These are phyloP conservation scores for Lecanicillium sp. DNA, from an alignment of 2,329 filamentous ascomycete species.

Conservation along the genomic window DNA sequence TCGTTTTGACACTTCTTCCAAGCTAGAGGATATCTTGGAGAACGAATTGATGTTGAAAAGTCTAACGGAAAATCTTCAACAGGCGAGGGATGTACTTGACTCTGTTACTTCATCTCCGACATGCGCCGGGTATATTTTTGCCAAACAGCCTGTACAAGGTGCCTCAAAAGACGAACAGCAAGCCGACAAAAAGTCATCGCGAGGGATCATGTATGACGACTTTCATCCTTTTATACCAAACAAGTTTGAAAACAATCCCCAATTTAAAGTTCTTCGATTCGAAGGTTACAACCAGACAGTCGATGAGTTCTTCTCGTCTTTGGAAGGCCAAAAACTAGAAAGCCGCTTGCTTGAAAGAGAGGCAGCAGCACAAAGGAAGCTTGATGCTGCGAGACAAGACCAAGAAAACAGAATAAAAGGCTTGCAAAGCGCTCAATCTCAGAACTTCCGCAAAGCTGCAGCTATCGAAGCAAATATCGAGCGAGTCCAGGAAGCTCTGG, in stretches of 20 bases:
- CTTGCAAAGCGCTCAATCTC: slow-evolving; percentile 70
- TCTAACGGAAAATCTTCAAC: slow-evolving; percentile 61
- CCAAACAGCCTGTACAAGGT: slow-evolving; percentile 39
- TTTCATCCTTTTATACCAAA: slow-evolving; percentile 87
- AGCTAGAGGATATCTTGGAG: slow-evolving; percentile 63
- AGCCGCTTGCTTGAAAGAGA: slow-evolving; percentile 78
- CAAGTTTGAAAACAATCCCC: slow-evolving; percentile 66
- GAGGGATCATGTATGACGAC: slow-evolving; percentile 72
- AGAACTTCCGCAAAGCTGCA: slow-evolving; percentile 82
- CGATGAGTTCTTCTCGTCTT: slow-evolving; percentile 94
- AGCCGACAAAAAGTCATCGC: slow-evolving; percentile 25
- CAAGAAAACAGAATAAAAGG: slow-evolving; percentile 81
- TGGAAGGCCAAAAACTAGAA: slow-evolving; percentile 89
- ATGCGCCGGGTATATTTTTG: slow-evolving; percentile 82
- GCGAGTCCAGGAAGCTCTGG: slow-evolving; percentile 85
- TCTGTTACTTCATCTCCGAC: slow-evolving; percentile 59
- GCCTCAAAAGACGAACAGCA: slow-evolving; percentile 17
- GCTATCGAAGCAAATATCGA: slow-evolving; percentile 89
- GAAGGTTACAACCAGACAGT: slow-evolving; percentile 87
- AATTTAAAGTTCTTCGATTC: slow-evolving; percentile 66
- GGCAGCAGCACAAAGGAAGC: slow-evolving; percentile 70
- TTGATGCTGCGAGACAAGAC: slow-evolving; percentile 77
- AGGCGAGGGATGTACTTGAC: slow-evolving; percentile 64
- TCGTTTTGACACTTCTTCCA: slow-evolving; percentile 61
- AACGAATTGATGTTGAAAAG: slow-evolving; percentile 58